Evolutionary conservation across 805 yeast genomes (phyloP).

Genomic region (Blastobotrys robertii): DNA sequence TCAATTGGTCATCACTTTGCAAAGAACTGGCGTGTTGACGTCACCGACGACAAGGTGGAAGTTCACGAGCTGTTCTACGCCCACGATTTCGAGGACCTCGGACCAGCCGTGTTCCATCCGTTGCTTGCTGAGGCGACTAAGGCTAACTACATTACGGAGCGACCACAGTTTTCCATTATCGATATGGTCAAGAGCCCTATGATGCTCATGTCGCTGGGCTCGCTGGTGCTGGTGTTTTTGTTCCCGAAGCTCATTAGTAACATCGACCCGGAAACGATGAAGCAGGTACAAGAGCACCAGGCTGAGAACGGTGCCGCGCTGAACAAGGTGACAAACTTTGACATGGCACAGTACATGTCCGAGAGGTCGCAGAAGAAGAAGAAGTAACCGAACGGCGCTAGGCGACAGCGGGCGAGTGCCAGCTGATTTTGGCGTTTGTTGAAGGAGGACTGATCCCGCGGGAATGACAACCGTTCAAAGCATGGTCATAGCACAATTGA

Average conservation of each 20-base stretch:
- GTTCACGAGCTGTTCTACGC: constrained; percentile 22
- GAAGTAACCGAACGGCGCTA: too few species aligned
- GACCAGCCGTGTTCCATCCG: constrained; percentile 26
- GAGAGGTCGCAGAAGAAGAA: too few species aligned
- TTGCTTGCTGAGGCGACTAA: constrained; percentile 20
- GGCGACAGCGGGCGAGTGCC: too few species aligned
- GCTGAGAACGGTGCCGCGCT: constrained; percentile 10
- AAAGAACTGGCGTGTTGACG: constrained; percentile 14
- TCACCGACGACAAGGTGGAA: constrained; percentile 16
- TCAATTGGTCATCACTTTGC: constrained; percentile 12
- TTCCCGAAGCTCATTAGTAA: constrained; percentile 24
- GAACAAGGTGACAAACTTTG: constrained; percentile 10
- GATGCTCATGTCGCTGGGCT: constrained; percentile 25
- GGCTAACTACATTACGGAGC: constrained; percentile 18
- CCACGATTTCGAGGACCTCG: constrained; percentile 20
- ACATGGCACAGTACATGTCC: background rate
- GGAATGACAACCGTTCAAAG: too few species aligned
- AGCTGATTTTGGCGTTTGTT: too few species aligned
- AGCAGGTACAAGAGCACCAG: constrained; percentile 22
- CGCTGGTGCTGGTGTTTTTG: constrained; percentile 25
- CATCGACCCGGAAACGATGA: constrained; percentile 28
- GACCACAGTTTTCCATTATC: constrained; percentile 24
- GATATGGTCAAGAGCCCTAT: constrained; percentile 28
- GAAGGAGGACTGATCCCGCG: too few species aligned
- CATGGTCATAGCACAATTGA: too few species aligned